Percentiles rank a stretch among this genome's conserved stretches.
phyloP scores from a whole-genome alignment of 2,329 filamentous ascomycete species.

The Sodiomyces alkalinus region DNA sequence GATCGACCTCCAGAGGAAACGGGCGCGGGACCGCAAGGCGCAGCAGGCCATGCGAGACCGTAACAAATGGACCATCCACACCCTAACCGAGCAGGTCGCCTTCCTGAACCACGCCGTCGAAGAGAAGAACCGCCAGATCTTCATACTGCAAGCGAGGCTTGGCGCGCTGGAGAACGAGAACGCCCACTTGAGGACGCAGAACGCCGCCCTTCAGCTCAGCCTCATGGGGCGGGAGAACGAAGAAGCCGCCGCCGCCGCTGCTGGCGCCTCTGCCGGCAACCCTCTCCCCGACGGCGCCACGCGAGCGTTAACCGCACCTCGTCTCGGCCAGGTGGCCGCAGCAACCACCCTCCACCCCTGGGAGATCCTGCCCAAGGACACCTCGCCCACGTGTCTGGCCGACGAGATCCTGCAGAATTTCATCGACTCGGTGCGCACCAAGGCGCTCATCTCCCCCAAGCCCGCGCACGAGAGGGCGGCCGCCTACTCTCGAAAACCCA shows the following conservation, averaged over 20 bases:
- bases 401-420: constrained; percentile 15
- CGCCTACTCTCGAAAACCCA: constrained; percentile 10
- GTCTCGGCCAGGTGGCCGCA: background rate
- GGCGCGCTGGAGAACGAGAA: constrained; percentile 13
- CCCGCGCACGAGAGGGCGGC: constrained; percentile 5
- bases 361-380: constrained; percentile 12
- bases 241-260: too few relatives aligned
- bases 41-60: constrained; percentile 19
- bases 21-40: constrained; percentile 16
- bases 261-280: constrained; percentile 1
- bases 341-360: constrained; percentile 7
- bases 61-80: constrained; percentile 15
- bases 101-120: constrained; percentile 11
- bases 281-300: too few relatives aligned
- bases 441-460: constrained; percentile 4
- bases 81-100: constrained; percentile 14
- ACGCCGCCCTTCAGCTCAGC: constrained; percentile 14
- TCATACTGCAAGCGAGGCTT: constrained; percentile 9
- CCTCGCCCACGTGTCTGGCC: constrained; percentile 11
- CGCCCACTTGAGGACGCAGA: constrained; percentile 14
- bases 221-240: constrained; percentile 10
- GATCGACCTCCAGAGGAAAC: constrained; percentile 14
- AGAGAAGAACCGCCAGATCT: constrained; percentile 9
- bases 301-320: too few relatives aligned
- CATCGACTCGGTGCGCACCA: constrained; percentile 9